Evolutionary conservation across 306 rosid species (phyloP).

Genomic region (Oxytropis ochrocephala): DNA sequence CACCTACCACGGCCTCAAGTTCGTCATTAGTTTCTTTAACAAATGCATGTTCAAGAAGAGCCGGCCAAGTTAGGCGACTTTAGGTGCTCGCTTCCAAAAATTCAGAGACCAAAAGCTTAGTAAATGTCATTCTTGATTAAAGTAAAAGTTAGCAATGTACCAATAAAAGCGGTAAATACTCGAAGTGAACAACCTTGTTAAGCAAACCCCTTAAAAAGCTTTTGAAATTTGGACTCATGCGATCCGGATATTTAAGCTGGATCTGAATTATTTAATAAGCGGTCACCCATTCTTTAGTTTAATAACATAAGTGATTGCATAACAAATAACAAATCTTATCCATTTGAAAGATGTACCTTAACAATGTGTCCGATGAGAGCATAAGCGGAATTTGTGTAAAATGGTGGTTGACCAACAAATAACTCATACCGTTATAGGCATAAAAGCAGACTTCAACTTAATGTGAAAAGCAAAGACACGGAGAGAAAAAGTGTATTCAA

Average conservation of each 20-base stretch:
- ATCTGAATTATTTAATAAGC: conserved; percentile 50
- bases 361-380: conserved; percentile 93
- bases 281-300: conserved; percentile 16
- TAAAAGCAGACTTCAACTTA: conserved; percentile 22
- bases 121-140: conserved; percentile 3
- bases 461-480: conserved; percentile 18
- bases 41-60: conserved; percentile 91
- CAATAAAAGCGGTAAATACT: conserved; percentile 1
- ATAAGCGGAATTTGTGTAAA: conserved; percentile 92
- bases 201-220: conserved; percentile 90
- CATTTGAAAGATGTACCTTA: conserved; percentile 50
- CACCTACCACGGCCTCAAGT: conserved; percentile 53
- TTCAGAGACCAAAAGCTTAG: conserved; percentile 15
- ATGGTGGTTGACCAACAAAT: conserved; percentile 98
- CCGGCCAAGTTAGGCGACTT: conserved; percentile 94
- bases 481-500: neutral
- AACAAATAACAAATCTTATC: neutral
- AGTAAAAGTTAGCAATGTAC: conserved; percentile 1
- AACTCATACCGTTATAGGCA: conserved; percentile 72
- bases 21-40: conserved; percentile 67
- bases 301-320: neutral
- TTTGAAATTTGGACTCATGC: conserved; percentile 74
- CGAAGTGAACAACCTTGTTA: conserved; percentile 64
- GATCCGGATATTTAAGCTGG: conserved; percentile 93
- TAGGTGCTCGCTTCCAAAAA: conserved; percentile 58